A percentile compares a stretch with the other conserved stretches of the same genome.
Conservation (phyloP, 2,329 filamentous ascomycete genomes). For the Plectosphaerella sp. region DNA sequence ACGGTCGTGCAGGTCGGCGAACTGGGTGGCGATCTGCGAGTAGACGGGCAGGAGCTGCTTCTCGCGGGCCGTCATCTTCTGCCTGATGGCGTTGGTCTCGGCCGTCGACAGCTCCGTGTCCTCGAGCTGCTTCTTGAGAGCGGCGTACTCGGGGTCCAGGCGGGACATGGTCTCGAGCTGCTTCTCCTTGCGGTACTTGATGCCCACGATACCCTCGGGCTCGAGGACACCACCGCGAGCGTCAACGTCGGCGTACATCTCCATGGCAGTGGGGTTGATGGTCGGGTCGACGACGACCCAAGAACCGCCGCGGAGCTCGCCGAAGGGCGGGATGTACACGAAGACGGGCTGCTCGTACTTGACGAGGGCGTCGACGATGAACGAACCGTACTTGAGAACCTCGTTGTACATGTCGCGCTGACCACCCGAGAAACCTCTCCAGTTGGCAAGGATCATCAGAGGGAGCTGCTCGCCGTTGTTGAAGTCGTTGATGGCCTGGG, state of each 20-base stretch:
- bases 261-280: conserved; percentile 95
- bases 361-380: conserved; percentile 96
- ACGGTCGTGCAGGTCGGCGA: conserved; percentile 94
- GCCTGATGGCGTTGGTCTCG: conserved; percentile 73
- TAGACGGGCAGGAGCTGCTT: conserved; percentile 89
- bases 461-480: conserved; percentile 98
- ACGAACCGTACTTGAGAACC: conserved; percentile 98
- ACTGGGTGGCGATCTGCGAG: conserved; percentile 91
- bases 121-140: conserved; percentile 73
- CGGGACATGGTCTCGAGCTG: conserved; percentile 97
- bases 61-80: conserved; percentile 80
- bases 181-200: conserved; percentile 97
- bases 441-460: conserved; percentile 98
- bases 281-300: conserved; percentile 99
- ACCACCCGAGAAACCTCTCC: conserved; percentile 99
- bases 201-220: conserved; percentile 95
- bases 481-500: conserved; percentile 97
- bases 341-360: conserved; percentile 99
- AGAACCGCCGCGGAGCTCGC: conserved; percentile 95
- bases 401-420: conserved; percentile 99
- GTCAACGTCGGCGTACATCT: conserved; percentile 98
- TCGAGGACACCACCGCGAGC: conserved; percentile 95
- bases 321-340: conserved; percentile 95
- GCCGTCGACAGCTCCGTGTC: conserved; percentile 64
- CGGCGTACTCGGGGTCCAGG: conserved; percentile 77